Base-by-base conservation (phyloP, 2,329 filamentous ascomycete species). In the Xylariaceae sp. region DNA sequence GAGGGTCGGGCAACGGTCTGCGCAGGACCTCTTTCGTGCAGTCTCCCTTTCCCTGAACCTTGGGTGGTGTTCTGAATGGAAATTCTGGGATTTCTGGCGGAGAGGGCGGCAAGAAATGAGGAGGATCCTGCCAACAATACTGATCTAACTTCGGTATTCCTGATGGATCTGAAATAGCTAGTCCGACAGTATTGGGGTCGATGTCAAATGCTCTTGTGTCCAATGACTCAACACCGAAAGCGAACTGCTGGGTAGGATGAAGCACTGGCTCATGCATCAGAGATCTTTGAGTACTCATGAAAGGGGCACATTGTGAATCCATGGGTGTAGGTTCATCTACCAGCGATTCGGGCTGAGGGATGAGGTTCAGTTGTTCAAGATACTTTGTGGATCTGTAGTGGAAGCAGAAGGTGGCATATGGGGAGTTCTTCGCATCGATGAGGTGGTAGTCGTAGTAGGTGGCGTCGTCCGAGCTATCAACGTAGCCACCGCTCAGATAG, bases 351-450 rank as follows among this genome's bases (percentile, higher is more conserved):
- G 22, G 32, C 28, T 53, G 52, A 0, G 71, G 65, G 19, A 76
- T 66, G 4, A 81, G 57, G 39, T 72, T 73, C 9, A 79, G 63
- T 24, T 66, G 58, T 7, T 62, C 53, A 9, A 81, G 66, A 40
- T 67, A 69, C 9, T 66, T 62, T 69, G 67, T 72, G 6, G 72
- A 75, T 22, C 76, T 69, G 48, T 81, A 81, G 44, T 81, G 73
- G 45, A 80, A 77, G 19, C 66, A 66, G 45, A 80, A 81, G 0
- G 67, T 69, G 4, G 69, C 70, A 47, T 70, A 79, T 0, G 78
- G 78, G 2, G 56, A 63, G 33, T 78, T 69, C 40, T 66, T 73
- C 0, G 73, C 57, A 42, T 81, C 78, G 17, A 68, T 53, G 3
- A 81, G 61, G 33, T 66, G 57, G 60, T 72, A 81, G 47, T 76